phyloP scores from a whole-genome alignment of 441 rosid genomes.

The Melianthus villosus region DNA sequence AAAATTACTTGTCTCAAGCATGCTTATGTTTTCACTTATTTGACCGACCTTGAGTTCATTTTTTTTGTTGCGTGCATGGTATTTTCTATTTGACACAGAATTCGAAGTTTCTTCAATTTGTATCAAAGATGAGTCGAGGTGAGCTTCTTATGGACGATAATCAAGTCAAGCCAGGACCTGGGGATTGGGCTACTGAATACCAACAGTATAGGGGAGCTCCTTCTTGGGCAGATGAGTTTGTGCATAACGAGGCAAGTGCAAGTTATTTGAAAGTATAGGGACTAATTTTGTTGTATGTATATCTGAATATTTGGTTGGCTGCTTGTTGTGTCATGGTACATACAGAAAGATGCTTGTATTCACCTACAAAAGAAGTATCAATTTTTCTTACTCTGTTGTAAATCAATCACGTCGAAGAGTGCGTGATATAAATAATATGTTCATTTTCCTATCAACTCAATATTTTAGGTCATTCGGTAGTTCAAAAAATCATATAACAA shows the following conservation, averaged over 20 bases:
- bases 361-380: too few species aligned
- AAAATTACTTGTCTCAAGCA: too few species aligned
- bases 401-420: too few species aligned
- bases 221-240: constrained; percentile 89
- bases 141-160: constrained; percentile 90
- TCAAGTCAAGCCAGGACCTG: constrained; percentile 64
- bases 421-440: too few species aligned
- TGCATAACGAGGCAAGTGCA: constrained; percentile 29
- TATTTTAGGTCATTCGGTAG: too few species aligned
- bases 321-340: too few species aligned
- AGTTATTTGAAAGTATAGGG: constrained; percentile 2
- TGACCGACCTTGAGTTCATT: too few species aligned
- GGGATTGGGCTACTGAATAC: constrained; percentile 86
- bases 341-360: too few species aligned
- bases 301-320: neutral
- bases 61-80: constrained; percentile 1
- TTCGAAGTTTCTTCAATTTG: constrained; percentile 93
- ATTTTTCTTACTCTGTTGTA: too few species aligned
- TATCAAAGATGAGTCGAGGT: constrained; percentile 98
- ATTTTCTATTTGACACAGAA: constrained; percentile 39
- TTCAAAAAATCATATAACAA: too few species aligned
- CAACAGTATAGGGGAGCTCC: constrained; percentile 47
- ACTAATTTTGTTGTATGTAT: neutral
- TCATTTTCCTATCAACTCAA: too few species aligned
- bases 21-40: too few species aligned